These are phyloP conservation scores for Teunomyces pallodes DNA, from an alignment of 805 yeast species.

Conservation along the genomic window DNA sequence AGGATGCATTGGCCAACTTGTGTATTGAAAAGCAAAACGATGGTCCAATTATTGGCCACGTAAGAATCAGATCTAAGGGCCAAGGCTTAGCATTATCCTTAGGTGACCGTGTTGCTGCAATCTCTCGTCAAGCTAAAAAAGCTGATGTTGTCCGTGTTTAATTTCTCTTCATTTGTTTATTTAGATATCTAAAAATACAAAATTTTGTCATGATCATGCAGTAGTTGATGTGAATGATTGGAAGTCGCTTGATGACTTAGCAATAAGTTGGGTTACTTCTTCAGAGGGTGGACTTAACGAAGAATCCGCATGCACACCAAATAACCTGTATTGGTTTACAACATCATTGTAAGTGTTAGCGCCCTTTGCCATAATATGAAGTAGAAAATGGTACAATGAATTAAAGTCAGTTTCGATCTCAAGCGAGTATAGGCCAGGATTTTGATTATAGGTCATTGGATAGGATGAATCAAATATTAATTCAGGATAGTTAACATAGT, in stretches of 20 bases:
- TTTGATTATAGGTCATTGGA: conserved; percentile 1
- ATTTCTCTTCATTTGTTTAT: conserved; percentile 1
- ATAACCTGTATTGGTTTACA: conserved; percentile 4
- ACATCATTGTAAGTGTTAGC: conserved; percentile 9
- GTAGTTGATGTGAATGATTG: neutral
- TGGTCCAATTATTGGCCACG: conserved; percentile 87
- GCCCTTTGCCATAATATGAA: conserved; percentile 5
- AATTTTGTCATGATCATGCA: neutral
- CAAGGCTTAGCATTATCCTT: conserved; percentile 94
- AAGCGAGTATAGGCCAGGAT: neutral
- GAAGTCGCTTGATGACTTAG: neutral
- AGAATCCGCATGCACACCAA: conserved; percentile 11
- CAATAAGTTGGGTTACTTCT: conserved; percentile 1
- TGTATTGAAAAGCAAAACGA: conserved; percentile 80
- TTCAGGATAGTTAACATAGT: neutral
- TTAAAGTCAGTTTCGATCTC: conserved; percentile 5
- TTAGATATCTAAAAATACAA: conserved; percentile 1
- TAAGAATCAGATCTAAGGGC: conserved; percentile 94
- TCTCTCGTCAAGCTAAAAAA: conserved; percentile 51
- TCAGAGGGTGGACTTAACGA: conserved; percentile 9
- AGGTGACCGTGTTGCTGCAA: conserved; percentile 89
- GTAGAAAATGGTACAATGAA: conserved; percentile 4
- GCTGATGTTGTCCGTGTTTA: conserved; percentile 11
- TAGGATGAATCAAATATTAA: neutral
- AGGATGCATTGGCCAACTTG: conserved; percentile 93